Evolutionary conservation across 2,329 filamentous ascomycete species (phyloP).

Genomic region (Diaporthe batatas): DNA sequence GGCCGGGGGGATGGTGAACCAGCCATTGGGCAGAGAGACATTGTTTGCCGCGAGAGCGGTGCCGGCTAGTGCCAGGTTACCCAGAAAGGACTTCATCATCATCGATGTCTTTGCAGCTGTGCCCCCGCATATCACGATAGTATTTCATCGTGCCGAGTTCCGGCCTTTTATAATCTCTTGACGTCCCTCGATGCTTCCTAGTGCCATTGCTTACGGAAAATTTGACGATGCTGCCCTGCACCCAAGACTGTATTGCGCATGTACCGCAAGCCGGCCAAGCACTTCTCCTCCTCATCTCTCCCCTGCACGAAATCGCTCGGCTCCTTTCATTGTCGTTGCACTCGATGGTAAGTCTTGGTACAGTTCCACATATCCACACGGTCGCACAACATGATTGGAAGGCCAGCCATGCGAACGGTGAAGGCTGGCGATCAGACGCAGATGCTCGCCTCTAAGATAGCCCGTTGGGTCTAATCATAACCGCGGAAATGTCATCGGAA

Average conservation of each 20-base stretch:
- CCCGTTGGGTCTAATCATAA: background rate
- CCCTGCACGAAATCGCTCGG: slow-evolving; percentile 3
- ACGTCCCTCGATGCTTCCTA: no score
- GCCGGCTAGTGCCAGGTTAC: background rate
- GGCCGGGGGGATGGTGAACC: slow-evolving; percentile 22
- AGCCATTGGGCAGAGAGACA: slow-evolving; percentile 18
- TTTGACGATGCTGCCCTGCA: background rate
- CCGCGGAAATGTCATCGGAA: background rate
- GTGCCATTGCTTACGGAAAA: background rate
- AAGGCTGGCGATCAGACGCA: background rate
- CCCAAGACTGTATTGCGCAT: background rate
- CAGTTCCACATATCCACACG: background rate
- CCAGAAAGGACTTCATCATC: background rate
- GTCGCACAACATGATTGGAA: slow-evolving; percentile 15
- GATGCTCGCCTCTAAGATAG: slow-evolving; percentile 9
- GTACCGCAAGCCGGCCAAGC: background rate
- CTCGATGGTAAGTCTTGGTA: background rate
- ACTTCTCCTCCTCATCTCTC: background rate
- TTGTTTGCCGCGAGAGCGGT: background rate
- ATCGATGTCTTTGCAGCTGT: background rate
- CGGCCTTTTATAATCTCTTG: background rate
- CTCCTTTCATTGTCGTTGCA: background rate
- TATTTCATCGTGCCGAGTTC: no score
- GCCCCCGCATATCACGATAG: no score
- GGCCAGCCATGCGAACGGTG: background rate